A percentile compares a stretch with the other conserved stretches of the same genome.
These are phyloP conservation scores for Mycena sp. DNA, from an alignment of 1,284 basidiomycete genomes.

Conservation along the genomic window DNA sequence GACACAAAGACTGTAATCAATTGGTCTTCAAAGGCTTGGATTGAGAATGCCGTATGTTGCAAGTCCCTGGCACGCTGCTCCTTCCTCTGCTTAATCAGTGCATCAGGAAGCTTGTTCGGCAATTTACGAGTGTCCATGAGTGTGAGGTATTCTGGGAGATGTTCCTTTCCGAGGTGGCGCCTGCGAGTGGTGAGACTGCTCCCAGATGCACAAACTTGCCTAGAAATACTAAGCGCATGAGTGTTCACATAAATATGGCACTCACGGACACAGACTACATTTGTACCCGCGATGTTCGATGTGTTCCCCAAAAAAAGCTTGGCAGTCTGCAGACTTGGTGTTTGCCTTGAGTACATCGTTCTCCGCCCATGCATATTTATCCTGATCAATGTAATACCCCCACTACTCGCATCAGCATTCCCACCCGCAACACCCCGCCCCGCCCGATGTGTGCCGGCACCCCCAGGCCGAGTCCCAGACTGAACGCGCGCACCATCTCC, in stretches of 20 bases:
- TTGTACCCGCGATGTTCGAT: constrained; percentile 3
- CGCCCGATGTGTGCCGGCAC: constrained; percentile 31
- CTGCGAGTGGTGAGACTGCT: constrained; percentile 9
- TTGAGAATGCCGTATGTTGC: constrained; percentile 1
- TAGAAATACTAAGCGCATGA: neutral
- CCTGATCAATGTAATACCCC: constrained; percentile 3
- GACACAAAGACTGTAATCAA: too few relatives aligned
- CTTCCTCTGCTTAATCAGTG: constrained; percentile 4
- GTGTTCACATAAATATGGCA: neutral
- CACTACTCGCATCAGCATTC: neutral
- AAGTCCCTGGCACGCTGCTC: constrained; percentile 13
- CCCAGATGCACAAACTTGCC: too few relatives aligned
- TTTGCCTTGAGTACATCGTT: constrained; percentile 6
- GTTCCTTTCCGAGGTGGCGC: constrained; percentile 7
- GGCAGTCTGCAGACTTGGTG: constrained; percentile 6
- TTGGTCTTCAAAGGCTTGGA: too few relatives aligned
- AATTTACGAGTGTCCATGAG: constrained; percentile 7
- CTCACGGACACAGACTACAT: constrained; percentile 9
- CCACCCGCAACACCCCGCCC: neutral
- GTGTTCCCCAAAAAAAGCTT: constrained; percentile 9
- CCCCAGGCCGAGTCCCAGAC: constrained; percentile 68
- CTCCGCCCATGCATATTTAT: constrained; percentile 9
- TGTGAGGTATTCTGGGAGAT: neutral
- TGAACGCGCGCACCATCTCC: constrained; percentile 81
- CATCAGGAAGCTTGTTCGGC: constrained; percentile 14